Percentiles rank a stretch among this genome's conserved stretches.
phyloP scores from a whole-genome alignment of 495 filamentous ascomycete species.

The Hypoxylon trugodes region DNA sequence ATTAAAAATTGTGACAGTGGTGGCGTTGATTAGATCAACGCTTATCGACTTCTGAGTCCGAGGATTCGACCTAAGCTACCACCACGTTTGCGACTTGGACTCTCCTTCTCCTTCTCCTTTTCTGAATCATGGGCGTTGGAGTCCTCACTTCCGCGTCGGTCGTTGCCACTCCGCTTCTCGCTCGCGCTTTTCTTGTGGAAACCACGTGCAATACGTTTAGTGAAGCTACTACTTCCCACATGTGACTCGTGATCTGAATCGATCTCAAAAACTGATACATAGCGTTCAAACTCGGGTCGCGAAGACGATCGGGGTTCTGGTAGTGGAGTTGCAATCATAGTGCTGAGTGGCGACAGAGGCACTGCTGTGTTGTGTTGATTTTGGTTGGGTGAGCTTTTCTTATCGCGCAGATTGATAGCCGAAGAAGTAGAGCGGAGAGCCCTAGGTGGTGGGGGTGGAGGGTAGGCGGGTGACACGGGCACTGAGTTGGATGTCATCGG shows the following conservation, averaged over 20 bases:
- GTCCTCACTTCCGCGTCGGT: conserved; percentile 16
- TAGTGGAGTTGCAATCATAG: background rate
- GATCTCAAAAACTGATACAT: conserved; percentile 43
- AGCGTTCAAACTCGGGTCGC: conserved; percentile 30
- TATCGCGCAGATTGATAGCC: conserved; percentile 37
- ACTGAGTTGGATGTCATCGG: conserved; percentile 15
- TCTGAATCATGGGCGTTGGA: conserved; percentile 14
- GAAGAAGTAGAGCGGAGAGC: conserved; percentile 32
- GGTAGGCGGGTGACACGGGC: conserved; percentile 36
- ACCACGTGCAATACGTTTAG: conserved; percentile 40
- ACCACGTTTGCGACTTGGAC: conserved; percentile 37
- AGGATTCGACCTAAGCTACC: conserved; percentile 43
- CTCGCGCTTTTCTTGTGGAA: conserved; percentile 44
- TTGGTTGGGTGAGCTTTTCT: background rate
- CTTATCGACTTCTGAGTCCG: conserved; percentile 27
- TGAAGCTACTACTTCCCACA: conserved; percentile 35
- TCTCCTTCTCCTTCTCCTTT: conserved; percentile 10
- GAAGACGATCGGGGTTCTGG: background rate
- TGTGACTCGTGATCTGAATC: conserved; percentile 42
- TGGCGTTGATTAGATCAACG: background rate
- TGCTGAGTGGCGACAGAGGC: conserved; percentile 21
- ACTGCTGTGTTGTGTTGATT: conserved; percentile 11
- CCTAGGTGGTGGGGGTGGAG: conserved; percentile 30
- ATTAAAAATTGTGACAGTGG: conserved; percentile 12
- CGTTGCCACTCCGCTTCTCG: conserved; percentile 30